Percentiles rank a stretch among this genome's conserved stretches.
Evolutionary conservation across 352 stramenopile genomes (phyloP).

Genomic region (Phytophthora pini): DNA sequence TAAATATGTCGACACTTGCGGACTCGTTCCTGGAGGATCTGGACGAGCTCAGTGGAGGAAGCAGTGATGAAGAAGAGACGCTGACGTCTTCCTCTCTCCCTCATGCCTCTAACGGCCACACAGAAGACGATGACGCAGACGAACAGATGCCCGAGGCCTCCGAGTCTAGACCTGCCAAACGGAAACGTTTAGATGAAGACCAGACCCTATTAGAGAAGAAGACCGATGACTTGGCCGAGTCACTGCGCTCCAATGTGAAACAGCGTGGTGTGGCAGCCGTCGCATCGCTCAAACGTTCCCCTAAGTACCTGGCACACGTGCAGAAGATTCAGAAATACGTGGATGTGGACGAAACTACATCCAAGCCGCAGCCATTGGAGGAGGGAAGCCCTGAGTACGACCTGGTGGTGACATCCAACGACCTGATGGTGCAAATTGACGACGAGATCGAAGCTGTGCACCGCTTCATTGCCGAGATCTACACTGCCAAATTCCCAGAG

Average conservation of each 20-base stretch:
- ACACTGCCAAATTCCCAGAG: slow-evolving; percentile 95
- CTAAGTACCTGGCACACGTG: slow-evolving; percentile 76
- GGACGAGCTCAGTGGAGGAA: slow-evolving; percentile 86
- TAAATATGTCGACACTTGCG: slow-evolving; percentile 78
- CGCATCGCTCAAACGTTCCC: slow-evolving; percentile 76
- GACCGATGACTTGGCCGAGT: slow-evolving; percentile 40
- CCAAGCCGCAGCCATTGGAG: slow-evolving; percentile 45
- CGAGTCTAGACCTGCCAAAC: slow-evolving; percentile 16
- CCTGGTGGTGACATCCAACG: slow-evolving; percentile 91
- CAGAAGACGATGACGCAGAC: slow-evolving; percentile 25
- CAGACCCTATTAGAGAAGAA: slow-evolving; percentile 22
- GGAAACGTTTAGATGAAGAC: slow-evolving; percentile 34
- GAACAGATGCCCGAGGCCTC: slow-evolving; percentile 20
- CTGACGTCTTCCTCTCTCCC: neutral
- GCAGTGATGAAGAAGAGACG: slow-evolving; percentile 73
- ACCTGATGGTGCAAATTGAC: slow-evolving; percentile 94
- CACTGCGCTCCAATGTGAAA: slow-evolving; percentile 53
- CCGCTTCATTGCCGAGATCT: slow-evolving; percentile 91
- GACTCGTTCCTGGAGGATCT: slow-evolving; percentile 92
- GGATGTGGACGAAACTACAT: slow-evolving; percentile 36
- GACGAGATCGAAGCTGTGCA: slow-evolving; percentile 93
- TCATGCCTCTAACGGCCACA: slow-evolving; percentile 22
- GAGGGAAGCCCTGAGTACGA: slow-evolving; percentile 82
- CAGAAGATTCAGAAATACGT: slow-evolving; percentile 69
- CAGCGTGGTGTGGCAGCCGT: slow-evolving; percentile 63